A percentile compares a stretch with the other conserved stretches of the same genome.
phyloP scores from a whole-genome alignment of 1,139 yeast species.

The Zygoascus sp. region DNA sequence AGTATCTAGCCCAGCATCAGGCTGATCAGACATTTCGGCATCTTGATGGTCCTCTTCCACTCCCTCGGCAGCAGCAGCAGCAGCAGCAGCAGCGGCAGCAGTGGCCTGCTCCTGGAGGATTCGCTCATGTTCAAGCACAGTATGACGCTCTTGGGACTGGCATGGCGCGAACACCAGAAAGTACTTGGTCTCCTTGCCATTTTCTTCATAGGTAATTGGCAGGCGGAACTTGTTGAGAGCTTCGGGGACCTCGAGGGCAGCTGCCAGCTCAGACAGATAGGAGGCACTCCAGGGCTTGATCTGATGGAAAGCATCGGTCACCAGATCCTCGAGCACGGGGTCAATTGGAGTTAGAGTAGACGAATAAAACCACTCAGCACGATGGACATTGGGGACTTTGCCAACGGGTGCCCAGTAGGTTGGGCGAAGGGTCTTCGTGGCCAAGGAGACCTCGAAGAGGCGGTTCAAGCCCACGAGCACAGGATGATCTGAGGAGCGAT shows the following conservation, averaged over 20 bases:
- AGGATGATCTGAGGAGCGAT: conserved; percentile 16
- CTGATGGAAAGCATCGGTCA: conserved; percentile 28
- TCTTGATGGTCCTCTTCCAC: neutral
- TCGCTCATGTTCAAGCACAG: neutral
- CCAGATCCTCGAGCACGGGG: conserved; percentile 31
- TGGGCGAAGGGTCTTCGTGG: conserved; percentile 29
- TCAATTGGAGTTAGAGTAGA: conserved; percentile 35
- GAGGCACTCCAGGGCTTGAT: conserved; percentile 35
- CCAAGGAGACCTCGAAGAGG: conserved; percentile 32
- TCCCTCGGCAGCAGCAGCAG: too few species aligned
- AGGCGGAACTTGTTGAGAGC: conserved; percentile 30
- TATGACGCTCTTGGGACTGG: conserved; percentile 11
- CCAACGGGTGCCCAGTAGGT: conserved; percentile 36
- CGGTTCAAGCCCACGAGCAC: conserved; percentile 37
- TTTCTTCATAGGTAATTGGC: conserved; percentile 22
- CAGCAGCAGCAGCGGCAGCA: neutral
- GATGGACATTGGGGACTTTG: conserved; percentile 30
- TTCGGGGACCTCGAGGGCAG: conserved; percentile 33
- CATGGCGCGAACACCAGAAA: conserved; percentile 32
- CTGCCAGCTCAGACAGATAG: conserved; percentile 31
- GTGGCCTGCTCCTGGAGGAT: neutral
- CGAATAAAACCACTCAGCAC: conserved; percentile 36
- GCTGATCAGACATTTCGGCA: neutral
- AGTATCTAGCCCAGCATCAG: too few species aligned
- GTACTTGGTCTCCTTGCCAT: conserved; percentile 18